Evolutionary conservation across 345 rosid species (phyloP), one percentile per base, ranked within the genome.

Genomic region (Salix brachista): DNA sequence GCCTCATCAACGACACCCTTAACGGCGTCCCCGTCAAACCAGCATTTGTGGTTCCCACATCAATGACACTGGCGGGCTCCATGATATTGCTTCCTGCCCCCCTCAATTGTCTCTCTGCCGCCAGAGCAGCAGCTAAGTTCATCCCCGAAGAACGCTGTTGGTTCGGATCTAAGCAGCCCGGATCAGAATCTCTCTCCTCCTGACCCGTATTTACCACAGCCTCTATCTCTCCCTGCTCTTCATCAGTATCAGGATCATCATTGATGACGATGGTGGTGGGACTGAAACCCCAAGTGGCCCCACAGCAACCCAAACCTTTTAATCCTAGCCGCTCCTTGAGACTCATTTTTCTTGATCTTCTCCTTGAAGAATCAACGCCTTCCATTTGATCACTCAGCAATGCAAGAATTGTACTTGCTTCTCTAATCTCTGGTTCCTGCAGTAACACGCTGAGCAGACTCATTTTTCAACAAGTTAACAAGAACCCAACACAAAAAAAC

Each of bases 51-150:
- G 26, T 13, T 8, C 37, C 75, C 48, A 9, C 44, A 9, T 17
- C 25, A 11, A 5, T 70, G 18, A 46, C 41, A 2, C 25, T 26
- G 2, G 21, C n/a, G 14, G 21, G 19, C 25, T 26, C 74, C 16
- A 17, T 48, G n/a, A 4, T 10, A 1, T 23, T 39, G 8, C 19
- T 25, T 52, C 32, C 36, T 32, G 58, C 69, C 30, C 65, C 83
- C 72, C 92, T 74, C 65, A 82, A 84, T 39, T 89, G 90, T 36
- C 97, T 74, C 83, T 93, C 99, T 19, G 91, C 96, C 21, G 97
- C 97, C 65, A 95, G 82, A 26, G 99, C 97, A 39, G 95, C 82
- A 25, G 99, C 99, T 3, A 95, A 93, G 80, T 95, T 95, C 94
- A 91, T 93, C 18, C 89, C 85, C 69, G 87, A 19, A 30, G 75